These are phyloP conservation scores for Quercus variabilis DNA, from an alignment of 306 rosid species.

Conservation along the genomic window DNA sequence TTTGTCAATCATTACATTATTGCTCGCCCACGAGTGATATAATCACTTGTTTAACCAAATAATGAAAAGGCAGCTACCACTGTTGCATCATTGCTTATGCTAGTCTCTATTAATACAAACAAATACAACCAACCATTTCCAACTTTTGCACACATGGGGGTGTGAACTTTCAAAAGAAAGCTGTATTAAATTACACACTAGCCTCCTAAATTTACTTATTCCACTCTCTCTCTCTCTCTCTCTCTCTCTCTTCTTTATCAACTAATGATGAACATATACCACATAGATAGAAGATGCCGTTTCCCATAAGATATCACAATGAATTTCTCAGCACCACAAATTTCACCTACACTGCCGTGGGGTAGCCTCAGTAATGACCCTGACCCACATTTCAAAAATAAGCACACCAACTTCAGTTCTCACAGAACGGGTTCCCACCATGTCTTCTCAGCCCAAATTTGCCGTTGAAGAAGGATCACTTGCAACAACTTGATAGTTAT, in stretches of 20 bases:
- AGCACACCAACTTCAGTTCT: not conserved
- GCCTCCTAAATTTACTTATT: constrained; percentile 18
- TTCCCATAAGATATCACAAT: not conserved
- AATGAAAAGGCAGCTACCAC: constrained; percentile 11
- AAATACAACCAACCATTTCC: constrained; percentile 37
- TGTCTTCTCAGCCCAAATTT: constrained; percentile 36
- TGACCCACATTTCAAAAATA: constrained; percentile 4
- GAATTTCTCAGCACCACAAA: not conserved
- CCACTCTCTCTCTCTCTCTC: constrained; percentile 22
- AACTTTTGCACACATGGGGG: constrained; percentile 44
- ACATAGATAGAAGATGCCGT: not conserved
- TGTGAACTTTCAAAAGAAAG: constrained; percentile 10
- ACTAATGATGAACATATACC: constrained; percentile 6
- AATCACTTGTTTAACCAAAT: constrained; percentile 1
- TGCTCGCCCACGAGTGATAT: constrained; percentile 29
- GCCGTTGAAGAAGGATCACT: constrained; percentile 31
- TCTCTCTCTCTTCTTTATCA: constrained; percentile 16
- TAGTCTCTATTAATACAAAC: constrained; percentile 35
- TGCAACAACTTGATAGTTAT: constrained; percentile 30
- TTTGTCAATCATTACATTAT: not conserved
- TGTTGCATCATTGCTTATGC: constrained; percentile 12
- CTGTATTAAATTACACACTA: constrained; percentile 19
- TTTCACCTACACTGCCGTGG: not conserved
- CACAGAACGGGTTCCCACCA: not conserved
- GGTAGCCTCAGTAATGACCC: constrained; percentile 4